These are phyloP conservation scores for Yamadazyma atmosphaerica DNA, from an alignment of 1,139 yeast species.

Conservation along the genomic window DNA sequence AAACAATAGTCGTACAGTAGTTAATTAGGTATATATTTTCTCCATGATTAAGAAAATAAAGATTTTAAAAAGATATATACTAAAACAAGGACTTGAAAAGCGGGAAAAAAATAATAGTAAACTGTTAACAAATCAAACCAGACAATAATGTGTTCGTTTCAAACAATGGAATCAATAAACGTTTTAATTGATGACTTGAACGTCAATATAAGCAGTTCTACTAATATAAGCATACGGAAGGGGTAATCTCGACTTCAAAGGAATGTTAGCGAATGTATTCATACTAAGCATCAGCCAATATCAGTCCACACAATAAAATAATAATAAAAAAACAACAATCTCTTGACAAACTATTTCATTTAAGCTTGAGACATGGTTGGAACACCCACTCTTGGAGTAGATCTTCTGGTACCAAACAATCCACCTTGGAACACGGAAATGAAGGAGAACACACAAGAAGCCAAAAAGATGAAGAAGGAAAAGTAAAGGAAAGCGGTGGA, in stretches of 20 bases:
- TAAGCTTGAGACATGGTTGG: slow-evolving; percentile 88
- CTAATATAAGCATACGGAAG: too few species aligned
- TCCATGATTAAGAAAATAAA: slow-evolving; percentile 1
- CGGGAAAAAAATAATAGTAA: neutral
- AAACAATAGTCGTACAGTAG: slow-evolving; percentile 35
- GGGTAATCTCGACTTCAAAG: too few species aligned
- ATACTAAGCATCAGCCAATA: too few species aligned
- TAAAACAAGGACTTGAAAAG: slow-evolving; percentile 1
- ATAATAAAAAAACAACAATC: slow-evolving; percentile 1
- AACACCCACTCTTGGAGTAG: slow-evolving; percentile 72
- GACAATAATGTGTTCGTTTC: neutral
- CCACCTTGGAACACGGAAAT: slow-evolving; percentile 67
- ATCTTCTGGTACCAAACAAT: slow-evolving; percentile 57
- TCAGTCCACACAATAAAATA: too few species aligned
- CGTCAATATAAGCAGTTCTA: too few species aligned
- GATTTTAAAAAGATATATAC: slow-evolving; percentile 1
- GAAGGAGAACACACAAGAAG: slow-evolving; percentile 62
- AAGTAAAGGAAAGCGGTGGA: slow-evolving; percentile 88
- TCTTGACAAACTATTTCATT: slow-evolving; percentile 10
- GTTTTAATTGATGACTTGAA: too few species aligned
- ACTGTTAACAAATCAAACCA: neutral
- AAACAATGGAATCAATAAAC: too few species aligned
- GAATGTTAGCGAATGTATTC: too few species aligned
- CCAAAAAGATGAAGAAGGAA: slow-evolving; percentile 74
- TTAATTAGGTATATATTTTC: slow-evolving; percentile 3